phyloP scores from a whole-genome alignment of 805 yeast genomes.

The Kazachstania africana region DNA sequence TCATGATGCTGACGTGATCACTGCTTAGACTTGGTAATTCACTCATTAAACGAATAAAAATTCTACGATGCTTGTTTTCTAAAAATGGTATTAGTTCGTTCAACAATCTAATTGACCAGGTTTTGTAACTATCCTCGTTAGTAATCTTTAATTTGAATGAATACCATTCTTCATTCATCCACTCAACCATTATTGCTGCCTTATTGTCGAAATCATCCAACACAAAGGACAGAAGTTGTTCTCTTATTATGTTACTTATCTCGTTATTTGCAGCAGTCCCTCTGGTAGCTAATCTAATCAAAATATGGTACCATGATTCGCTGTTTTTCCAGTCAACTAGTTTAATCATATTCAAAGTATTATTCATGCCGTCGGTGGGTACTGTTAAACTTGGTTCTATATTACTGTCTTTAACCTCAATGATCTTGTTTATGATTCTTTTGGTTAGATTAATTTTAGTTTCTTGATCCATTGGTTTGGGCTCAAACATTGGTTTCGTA shows the following conservation, averaged over 20 bases:
- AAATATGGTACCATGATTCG: slow-evolving; percentile 65
- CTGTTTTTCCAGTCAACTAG: slow-evolving; percentile 44
- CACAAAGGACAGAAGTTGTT: slow-evolving; percentile 59
- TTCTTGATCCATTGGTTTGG: slow-evolving; percentile 37
- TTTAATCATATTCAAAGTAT: slow-evolving; percentile 16
- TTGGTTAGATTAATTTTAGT: slow-evolving; percentile 46
- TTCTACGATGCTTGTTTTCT: slow-evolving; percentile 69
- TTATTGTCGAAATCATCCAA: slow-evolving; percentile 60
- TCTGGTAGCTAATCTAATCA: slow-evolving; percentile 71
- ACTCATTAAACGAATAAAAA: slow-evolving; percentile 70
- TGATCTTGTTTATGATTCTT: slow-evolving; percentile 6
- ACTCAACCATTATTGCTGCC: slow-evolving; percentile 67
- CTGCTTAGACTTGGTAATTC: slow-evolving; percentile 73
- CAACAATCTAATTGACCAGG: slow-evolving; percentile 59
- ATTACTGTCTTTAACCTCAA: slow-evolving; percentile 2
- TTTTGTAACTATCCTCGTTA: slow-evolving; percentile 33
- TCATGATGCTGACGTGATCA: slow-evolving; percentile 50
- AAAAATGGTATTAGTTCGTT: slow-evolving; percentile 76
- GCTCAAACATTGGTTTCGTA: slow-evolving; percentile 20
- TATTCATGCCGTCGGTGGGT: not conserved
- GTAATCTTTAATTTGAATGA: slow-evolving; percentile 30
- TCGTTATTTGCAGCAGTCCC: slow-evolving; percentile 43
- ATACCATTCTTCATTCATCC: slow-evolving; percentile 96
- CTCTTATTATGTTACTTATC: slow-evolving; percentile 52
- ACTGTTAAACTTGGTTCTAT: not conserved